Evolutionary conservation across 148 eudicot species (phyloP), one percentile per base, ranked within the genome.

Genomic region (Fagopyrum homotropicum): DNA sequence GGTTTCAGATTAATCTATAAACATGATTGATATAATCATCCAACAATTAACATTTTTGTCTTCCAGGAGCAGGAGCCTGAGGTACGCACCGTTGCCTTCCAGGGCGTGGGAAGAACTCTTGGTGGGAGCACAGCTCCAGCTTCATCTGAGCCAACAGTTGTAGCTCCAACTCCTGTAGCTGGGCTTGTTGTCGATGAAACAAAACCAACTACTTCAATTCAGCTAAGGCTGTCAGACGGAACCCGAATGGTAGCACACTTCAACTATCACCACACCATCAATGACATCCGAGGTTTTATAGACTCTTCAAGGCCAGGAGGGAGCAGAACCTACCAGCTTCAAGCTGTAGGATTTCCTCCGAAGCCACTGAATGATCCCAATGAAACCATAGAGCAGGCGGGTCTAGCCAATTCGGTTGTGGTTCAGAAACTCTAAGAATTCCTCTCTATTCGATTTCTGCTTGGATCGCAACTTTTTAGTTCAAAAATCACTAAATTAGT

Each of bases 341-440:
- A 88, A 75, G 77, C 88, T 0, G 81, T 91, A 77, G 98, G 93
- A 2, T 92, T 92, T 77, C 98, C 98, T 73, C 98, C 98, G 51
- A 92, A 90, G 80, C 86, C 83, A 69, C 88, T 92, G 30, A 81
- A 80, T 29, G 90, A 90, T 78, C 85, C 83, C 30, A 84, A 86
- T 68, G 91, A 88, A 86, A 87, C 98, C 4, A 89, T 92, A 54
- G 93, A 90, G 79, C 84, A 88, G 72, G 91, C 93, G 19, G 98
- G 93, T 16, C 86, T 92, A 35, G 90, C 91, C 54, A 92, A 90
- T 78, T 92, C 96, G 0, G 98, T 92, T 35, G 86, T 92, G 15
- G 85, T 92, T 78, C 98, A 90, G 90, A 92, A 85, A 77, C 82
- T 86, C 43, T 88, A 81, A 46, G 9, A 40, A 1, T 22, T 22